phyloP scores from a whole-genome alignment of 371 early-diverging fungal genomes.

The Entomophthora muscae region DNA sequence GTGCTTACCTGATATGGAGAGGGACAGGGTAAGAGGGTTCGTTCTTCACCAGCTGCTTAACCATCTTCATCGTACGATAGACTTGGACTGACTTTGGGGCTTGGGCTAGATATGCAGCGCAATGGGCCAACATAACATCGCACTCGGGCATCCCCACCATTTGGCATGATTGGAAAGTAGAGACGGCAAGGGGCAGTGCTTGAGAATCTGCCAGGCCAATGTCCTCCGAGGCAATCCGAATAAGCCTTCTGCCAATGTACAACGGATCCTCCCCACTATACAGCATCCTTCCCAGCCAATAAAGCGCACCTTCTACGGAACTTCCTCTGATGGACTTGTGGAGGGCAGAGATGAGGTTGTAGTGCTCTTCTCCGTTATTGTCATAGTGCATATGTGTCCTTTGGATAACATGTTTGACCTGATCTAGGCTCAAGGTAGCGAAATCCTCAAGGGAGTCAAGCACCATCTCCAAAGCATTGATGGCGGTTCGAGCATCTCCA shows the following conservation, averaged over 20 bases:
- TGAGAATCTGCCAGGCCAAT: slow-evolving; percentile 68
- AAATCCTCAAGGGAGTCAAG: slow-evolving; percentile 15
- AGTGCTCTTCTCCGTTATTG: slow-evolving; percentile 72
- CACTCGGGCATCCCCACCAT: slow-evolving; percentile 84
- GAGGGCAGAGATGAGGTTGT: slow-evolving; percentile 70
- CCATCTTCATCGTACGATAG: slow-evolving; percentile 49
- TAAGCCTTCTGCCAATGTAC: slow-evolving; percentile 41
- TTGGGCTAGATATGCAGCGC: slow-evolving; percentile 54
- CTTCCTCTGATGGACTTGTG: slow-evolving; percentile 71
- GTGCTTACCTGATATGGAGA: slow-evolving; percentile 42
- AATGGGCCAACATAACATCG: slow-evolving; percentile 63
- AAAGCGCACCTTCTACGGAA: slow-evolving; percentile 26
- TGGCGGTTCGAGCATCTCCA: slow-evolving; percentile 54
- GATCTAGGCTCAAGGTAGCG: neutral
- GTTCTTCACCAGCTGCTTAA: slow-evolving; percentile 20
- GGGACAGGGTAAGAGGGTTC: slow-evolving; percentile 63
- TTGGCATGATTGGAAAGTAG: slow-evolving; percentile 67
- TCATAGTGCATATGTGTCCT: slow-evolving; percentile 27
- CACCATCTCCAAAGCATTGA: slow-evolving; percentile 50
- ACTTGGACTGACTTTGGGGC: slow-evolving; percentile 63
- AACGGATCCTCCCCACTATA: slow-evolving; percentile 79
- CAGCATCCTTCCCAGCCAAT: slow-evolving; percentile 82
- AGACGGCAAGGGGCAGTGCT: slow-evolving; percentile 52
- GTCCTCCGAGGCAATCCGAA: slow-evolving; percentile 75
- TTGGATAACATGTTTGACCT: neutral